These are phyloP conservation scores for Lepraria neglecta DNA, from an alignment of 495 filamentous ascomycete species.

Conservation along the genomic window DNA sequence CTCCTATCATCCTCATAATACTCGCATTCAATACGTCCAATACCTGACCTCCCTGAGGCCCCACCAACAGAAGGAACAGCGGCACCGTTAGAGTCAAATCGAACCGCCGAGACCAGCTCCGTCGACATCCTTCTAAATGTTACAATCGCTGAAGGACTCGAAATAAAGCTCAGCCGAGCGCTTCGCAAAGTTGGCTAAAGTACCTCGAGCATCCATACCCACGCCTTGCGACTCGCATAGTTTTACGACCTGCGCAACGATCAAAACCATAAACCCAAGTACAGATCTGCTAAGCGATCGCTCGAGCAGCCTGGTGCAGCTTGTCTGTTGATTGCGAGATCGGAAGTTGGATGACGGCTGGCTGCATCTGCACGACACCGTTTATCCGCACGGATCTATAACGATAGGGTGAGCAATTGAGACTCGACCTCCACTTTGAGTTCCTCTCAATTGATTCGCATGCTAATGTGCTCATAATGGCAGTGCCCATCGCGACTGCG, in stretches of 20 bases:
- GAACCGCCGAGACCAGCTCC: not conserved
- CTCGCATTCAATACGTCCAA: not conserved
- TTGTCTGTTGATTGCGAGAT: constrained; percentile 12
- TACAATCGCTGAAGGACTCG: not conserved
- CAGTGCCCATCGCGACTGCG: constrained; percentile 6
- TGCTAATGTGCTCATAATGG: constrained; percentile 16
- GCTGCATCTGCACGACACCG: constrained; percentile 23
- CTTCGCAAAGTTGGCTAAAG: not conserved
- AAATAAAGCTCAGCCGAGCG: constrained; percentile 1
- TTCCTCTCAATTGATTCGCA: constrained; percentile 17
- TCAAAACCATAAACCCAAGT: not conserved
- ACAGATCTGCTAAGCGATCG: constrained; percentile 1
- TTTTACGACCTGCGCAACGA: constrained; percentile 2
- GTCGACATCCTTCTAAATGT: not conserved
- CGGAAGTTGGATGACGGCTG: constrained; percentile 21
- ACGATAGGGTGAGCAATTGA: constrained; percentile 17
- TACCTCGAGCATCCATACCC: not conserved
- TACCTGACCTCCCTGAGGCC: not conserved
- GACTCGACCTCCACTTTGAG: constrained; percentile 16
- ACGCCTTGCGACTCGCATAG: constrained; percentile 1
- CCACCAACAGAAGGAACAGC: not conserved
- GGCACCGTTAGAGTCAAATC: not conserved
- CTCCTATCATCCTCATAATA: not conserved
- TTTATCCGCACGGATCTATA: constrained; percentile 23
- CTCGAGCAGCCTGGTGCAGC: constrained; percentile 17